Conservation (phyloP, 2,329 filamentous ascomycete species). For the Beauveria rudraprayagi region DNA sequence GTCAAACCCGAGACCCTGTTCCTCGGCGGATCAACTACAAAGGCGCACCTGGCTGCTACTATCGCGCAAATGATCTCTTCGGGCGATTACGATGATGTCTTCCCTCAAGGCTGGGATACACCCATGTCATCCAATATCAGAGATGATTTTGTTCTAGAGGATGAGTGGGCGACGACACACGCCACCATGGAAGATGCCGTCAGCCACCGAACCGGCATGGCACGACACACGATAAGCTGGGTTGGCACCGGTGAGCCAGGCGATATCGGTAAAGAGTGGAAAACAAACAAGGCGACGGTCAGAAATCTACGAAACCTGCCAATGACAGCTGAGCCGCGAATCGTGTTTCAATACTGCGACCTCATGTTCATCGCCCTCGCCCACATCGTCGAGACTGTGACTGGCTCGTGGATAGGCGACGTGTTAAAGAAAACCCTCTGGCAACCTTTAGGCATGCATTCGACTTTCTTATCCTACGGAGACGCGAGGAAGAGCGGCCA, state of each 20-base stretch:
- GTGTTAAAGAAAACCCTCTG: conserved; percentile 31
- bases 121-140: conserved; percentile 38
- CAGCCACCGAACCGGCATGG: conserved; percentile 39
- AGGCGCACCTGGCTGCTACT: background rate
- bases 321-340: conserved; percentile 30
- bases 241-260: background rate
- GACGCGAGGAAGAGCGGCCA: background rate
- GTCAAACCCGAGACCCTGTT: background rate
- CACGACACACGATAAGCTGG: background rate
- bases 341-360: conserved; percentile 36
- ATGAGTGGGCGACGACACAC: conserved; percentile 36
- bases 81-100: background rate
- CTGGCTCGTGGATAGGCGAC: conserved; percentile 22
- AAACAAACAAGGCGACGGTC: background rate
- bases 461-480: conserved; percentile 10
- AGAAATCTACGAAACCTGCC: conserved; percentile 31
- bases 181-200: conserved; percentile 47
- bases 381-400: conserved; percentile 32
- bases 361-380: conserved; percentile 34
- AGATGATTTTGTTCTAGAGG: conserved; percentile 43
- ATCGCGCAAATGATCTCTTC: background rate
- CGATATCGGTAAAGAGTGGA: background rate
- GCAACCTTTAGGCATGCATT: conserved; percentile 18
- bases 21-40: background rate
- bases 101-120: conserved; percentile 33